Evolutionary conservation across 108 stramenopile genomes (phyloP).

Genomic region (Cyclotella distinguenda): DNA sequence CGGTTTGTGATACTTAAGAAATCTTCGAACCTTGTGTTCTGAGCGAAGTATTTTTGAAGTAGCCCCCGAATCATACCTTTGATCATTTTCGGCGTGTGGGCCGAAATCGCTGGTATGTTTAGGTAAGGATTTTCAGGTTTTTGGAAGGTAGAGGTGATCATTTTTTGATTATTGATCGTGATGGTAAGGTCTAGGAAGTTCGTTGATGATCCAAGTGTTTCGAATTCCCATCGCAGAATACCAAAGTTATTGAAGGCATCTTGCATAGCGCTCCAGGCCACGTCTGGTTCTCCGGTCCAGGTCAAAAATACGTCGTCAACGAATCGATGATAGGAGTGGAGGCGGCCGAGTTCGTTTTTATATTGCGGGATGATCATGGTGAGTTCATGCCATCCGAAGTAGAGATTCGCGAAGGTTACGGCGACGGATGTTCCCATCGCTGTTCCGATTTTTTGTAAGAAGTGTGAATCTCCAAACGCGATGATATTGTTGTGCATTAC

Average conservation of each 20-base stretch:
- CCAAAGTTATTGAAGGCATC: constrained; percentile 14
- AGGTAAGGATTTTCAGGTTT: constrained; percentile 16
- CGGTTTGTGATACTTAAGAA: not conserved
- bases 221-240: not conserved
- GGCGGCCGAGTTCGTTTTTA: not conserved
- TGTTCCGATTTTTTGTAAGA: not conserved
- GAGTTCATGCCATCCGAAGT: constrained; percentile 17
- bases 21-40: not conserved
- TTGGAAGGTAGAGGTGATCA: constrained; percentile 2
- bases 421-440: not conserved
- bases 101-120: constrained; percentile 18
- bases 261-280: not conserved
- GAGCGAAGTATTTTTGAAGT: not conserved
- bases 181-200: constrained; percentile 16
- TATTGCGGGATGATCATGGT: not conserved
- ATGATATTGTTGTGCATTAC: not conserved
- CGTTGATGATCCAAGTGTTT: not conserved
- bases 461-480: not conserved
- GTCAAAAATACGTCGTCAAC: constrained; percentile 5
- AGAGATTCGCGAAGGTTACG: constrained; percentile 7
- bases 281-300: not conserved
- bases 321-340: not conserved
- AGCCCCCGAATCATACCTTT: constrained; percentile 16
- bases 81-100: constrained; percentile 14
- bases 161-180: not conserved